These are phyloP conservation scores for Cymbidium sinense DNA, from an alignment of 106 monocot genomes.

Conservation along the genomic window DNA sequence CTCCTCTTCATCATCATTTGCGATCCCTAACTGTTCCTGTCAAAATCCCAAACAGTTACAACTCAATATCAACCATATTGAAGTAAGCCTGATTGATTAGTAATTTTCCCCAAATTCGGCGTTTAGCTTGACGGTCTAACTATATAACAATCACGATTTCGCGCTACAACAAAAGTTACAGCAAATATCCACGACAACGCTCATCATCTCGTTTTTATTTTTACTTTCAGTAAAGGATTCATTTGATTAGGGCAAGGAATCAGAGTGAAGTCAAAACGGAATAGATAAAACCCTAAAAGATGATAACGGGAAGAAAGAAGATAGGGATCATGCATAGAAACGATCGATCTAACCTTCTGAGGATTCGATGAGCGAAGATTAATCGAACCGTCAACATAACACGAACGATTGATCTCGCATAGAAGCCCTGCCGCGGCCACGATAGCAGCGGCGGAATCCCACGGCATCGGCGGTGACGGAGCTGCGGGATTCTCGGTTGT, in stretches of 20 bases:
- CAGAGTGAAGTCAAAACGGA: background rate
- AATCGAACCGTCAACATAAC: too few relatives aligned
- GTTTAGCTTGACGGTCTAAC: too few relatives aligned
- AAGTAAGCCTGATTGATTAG: background rate
- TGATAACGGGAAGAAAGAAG: background rate
- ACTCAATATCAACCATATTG: background rate
- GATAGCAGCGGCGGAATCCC: background rate
- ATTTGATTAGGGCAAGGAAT: slow-evolving; percentile 1
- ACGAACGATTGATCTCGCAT: background rate
- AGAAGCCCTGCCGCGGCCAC: background rate
- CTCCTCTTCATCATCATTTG: background rate
- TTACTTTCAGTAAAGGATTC: background rate
- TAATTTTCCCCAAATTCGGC: too few relatives aligned
- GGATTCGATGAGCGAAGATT: background rate
- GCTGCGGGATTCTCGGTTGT: background rate
- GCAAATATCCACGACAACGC: too few relatives aligned
- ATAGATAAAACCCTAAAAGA: background rate
- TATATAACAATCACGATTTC: too few relatives aligned
- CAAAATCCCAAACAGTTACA: background rate
- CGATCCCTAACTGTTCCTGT: background rate
- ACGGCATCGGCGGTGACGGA: background rate
- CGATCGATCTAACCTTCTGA: background rate
- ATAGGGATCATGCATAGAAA: too few relatives aligned
- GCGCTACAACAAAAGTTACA: too few relatives aligned
- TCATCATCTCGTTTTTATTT: background rate